Conservation (phyloP, 306 rosid genomes). For the Cicer bijugum region DNA sequence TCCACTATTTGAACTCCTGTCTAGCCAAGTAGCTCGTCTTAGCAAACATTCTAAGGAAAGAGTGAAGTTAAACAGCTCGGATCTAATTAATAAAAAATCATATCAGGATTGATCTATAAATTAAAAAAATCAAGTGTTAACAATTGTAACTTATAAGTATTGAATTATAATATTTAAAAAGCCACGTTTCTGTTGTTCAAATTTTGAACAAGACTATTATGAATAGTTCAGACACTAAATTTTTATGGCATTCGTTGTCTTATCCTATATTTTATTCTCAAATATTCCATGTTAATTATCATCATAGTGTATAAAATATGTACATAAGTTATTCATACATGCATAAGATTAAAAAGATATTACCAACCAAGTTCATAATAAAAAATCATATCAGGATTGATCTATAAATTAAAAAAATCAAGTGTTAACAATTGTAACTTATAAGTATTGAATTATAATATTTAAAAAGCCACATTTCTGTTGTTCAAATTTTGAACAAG, state of each 20-base stretch:
- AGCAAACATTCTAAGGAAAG: constrained; percentile 41
- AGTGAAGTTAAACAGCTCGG: constrained; percentile 26
- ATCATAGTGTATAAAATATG: constrained; percentile 19
- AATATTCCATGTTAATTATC: constrained; percentile 12
- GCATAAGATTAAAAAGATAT: constrained; percentile 42
- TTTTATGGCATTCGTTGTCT: constrained; percentile 7
- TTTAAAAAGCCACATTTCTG: constrained; percentile 1
- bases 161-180: constrained; percentile 20
- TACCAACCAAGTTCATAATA: constrained; percentile 93
- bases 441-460: constrained; percentile 2
- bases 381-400: background rate
- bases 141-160: background rate
- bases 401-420: constrained; percentile 16
- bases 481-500: constrained; percentile 9
- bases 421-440: background rate
- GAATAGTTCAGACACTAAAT: constrained; percentile 15
- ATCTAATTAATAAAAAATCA: constrained; percentile 12
- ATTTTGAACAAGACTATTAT: constrained; percentile 14
- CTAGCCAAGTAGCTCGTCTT: constrained; percentile 56
- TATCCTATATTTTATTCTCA: constrained; percentile 19
- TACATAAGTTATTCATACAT: background rate
- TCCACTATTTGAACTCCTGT: constrained; percentile 96
- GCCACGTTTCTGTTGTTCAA: background rate
- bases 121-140: constrained; percentile 11
- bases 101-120: background rate